Conservation (phyloP, 345 rosid genomes). For the Isatis tinctoria region DNA sequence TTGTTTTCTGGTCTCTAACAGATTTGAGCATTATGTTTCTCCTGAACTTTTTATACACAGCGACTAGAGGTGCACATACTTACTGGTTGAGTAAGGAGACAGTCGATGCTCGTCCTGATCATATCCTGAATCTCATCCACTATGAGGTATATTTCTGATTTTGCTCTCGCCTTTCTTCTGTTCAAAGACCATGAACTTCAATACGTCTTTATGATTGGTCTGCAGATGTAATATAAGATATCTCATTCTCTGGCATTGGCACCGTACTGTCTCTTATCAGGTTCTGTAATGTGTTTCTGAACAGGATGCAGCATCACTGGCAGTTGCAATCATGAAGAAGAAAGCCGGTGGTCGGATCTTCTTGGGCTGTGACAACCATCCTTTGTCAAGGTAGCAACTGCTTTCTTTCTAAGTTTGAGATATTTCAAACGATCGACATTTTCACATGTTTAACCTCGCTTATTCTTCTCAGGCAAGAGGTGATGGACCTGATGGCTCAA, state of each 20-base stretch:
- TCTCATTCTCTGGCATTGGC: neutral
- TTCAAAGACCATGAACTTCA: neutral
- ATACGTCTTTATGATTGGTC: neutral
- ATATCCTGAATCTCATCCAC: slow-evolving; percentile 87
- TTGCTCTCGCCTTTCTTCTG: neutral
- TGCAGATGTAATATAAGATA: neutral
- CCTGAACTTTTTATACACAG: slow-evolving; percentile 67
- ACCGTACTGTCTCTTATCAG: neutral
- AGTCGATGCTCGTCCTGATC: slow-evolving; percentile 75
- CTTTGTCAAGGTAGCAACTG: slow-evolving; percentile 67
- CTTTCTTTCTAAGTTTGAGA: neutral
- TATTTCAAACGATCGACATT: neutral
- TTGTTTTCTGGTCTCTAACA: neutral
- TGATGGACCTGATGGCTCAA: slow-evolving; percentile 78
- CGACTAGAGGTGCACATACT: slow-evolving; percentile 83
- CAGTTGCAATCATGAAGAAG: slow-evolving; percentile 76
- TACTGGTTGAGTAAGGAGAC: slow-evolving; percentile 84
- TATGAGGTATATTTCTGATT: slow-evolving; percentile 61
- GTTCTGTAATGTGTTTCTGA: slow-evolving; percentile 2
- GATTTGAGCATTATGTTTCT: slow-evolving; percentile 12
- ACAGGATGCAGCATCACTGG: slow-evolving; percentile 95
- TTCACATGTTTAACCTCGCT: neutral
- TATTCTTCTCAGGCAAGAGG: slow-evolving; percentile 63
- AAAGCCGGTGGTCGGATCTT: slow-evolving; percentile 57
- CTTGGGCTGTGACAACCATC: slow-evolving; percentile 96